phyloP scores from a whole-genome alignment of 2,329 filamentous ascomycete species.

The Trichoderma afroharzianum region DNA sequence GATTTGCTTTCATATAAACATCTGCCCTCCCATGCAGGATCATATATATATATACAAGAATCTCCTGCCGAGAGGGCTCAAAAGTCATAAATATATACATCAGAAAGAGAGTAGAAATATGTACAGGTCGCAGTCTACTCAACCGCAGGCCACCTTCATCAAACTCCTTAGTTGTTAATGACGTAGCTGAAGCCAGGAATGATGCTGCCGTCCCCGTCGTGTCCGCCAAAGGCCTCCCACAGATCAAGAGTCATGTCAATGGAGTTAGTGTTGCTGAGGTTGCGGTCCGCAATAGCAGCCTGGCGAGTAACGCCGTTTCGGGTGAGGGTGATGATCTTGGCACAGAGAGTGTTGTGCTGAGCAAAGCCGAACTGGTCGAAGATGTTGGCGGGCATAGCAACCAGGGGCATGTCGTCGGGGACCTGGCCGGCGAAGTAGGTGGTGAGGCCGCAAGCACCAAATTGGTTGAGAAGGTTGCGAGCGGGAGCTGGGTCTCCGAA shows the following conservation, averaged over 20 bases:
- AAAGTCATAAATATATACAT: conserved; percentile 8
- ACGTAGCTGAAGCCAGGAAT: conserved; percentile 1
- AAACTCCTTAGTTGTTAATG: not conserved
- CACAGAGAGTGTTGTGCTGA: conserved; percentile 16
- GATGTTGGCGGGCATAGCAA: conserved; percentile 13
- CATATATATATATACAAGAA: not conserved
- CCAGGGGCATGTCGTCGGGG: not conserved
- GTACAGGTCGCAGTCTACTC: not conserved
- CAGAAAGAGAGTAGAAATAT: conserved; percentile 5
- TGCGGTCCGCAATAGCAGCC: conserved; percentile 17
- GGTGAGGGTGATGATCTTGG: conserved; percentile 15
- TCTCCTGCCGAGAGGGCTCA: not conserved
- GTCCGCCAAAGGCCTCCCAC: conserved; percentile 15
- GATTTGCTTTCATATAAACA: not conserved
- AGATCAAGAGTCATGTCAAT: conserved; percentile 18
- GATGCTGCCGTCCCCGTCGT: conserved; percentile 9
- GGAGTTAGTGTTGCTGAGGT: conserved; percentile 6
- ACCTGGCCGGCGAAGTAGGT: conserved; percentile 14
- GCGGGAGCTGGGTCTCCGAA: conserved; percentile 11
- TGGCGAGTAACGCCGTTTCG: conserved; percentile 15
- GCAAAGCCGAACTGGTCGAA: conserved; percentile 15
- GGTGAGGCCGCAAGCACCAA: conserved; percentile 17
- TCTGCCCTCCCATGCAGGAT: not conserved
- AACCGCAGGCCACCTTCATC: not conserved
- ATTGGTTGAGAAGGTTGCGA: not conserved